These are phyloP conservation scores for Aspergillus sp. DNA, from an alignment of 2,329 filamentous ascomycete genomes.

Conservation along the genomic window DNA sequence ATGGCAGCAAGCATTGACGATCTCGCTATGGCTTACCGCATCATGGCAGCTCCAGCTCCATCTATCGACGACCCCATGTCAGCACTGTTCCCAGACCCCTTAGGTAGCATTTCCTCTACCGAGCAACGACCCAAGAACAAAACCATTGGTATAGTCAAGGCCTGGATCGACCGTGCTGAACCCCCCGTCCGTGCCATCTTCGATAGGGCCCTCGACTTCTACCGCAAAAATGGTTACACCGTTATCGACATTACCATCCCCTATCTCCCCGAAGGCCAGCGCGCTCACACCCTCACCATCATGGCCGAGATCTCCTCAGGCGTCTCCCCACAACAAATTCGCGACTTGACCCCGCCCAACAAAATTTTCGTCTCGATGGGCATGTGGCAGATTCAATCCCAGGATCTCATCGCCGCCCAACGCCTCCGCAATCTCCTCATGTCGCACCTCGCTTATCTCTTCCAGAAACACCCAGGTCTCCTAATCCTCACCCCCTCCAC, in stretches of 20 bases:
- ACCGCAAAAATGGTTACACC: slow-evolving; percentile 33
- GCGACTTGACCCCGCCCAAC: slow-evolving; percentile 61
- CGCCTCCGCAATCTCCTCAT: slow-evolving; percentile 72
- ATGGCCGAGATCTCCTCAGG: slow-evolving; percentile 63
- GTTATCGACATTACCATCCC: slow-evolving; percentile 49
- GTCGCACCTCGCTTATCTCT: slow-evolving; percentile 70
- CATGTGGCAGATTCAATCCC: slow-evolving; percentile 58
- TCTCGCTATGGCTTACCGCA: slow-evolving; percentile 73
- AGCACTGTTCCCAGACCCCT: slow-evolving; percentile 55
- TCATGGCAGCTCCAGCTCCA: slow-evolving; percentile 70
- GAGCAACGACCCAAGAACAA: slow-evolving; percentile 40
- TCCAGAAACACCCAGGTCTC: slow-evolving; percentile 65
- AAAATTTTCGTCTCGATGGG: slow-evolving; percentile 62
- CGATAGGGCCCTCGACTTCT: slow-evolving; percentile 57
- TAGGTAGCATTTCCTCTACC: slow-evolving; percentile 42
- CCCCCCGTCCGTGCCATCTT: slow-evolving; percentile 59
- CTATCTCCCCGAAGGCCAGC: slow-evolving; percentile 63
- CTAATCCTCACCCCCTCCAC: slow-evolving; percentile 75
- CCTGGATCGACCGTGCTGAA: slow-evolving; percentile 68
- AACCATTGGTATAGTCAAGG: slow-evolving; percentile 64
- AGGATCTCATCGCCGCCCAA: slow-evolving; percentile 69
- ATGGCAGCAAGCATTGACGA: slow-evolving; percentile 72
- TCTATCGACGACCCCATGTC: slow-evolving; percentile 51
- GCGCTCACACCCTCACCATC: slow-evolving; percentile 73
- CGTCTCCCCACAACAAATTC: slow-evolving; percentile 48